Evolutionary conservation across 2,329 filamentous ascomycete genomes (phyloP), one percentile per base, ranked within the genome.

Genomic region (Penicillium fuscoglaucum): DNA sequence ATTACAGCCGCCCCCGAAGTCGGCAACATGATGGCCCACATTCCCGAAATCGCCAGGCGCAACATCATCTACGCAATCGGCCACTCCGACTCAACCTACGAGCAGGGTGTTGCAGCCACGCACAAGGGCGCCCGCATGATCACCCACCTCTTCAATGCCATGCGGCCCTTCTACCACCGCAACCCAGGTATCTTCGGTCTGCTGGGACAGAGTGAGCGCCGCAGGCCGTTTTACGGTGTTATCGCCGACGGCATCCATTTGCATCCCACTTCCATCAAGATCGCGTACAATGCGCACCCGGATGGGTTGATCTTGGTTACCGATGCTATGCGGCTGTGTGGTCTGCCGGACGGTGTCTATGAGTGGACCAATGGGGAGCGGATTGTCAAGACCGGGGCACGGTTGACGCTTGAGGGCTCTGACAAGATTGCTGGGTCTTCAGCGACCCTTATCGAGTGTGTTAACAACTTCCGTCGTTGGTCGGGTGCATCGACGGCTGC

Each of bases 131-230:
- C 90, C 2, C 90, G 84, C 49, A 96, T 96, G 90, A 90, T 96
- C 65, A 96, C 92, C 0, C 92, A 96, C 70, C 82, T 96, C 1
- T 96, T 96, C 84, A 96, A 96, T 73, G 92, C 92, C 28, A 96
- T 96, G 92, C 84, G 87, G 0, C 91, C 91, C 15, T 85, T 96
- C 51, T 90, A 95, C 74, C 91, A 97, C 80, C 89, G 93, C 58
- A 92, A 96, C 74, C 92, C 93, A 0, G 92, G 92, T 39, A 87
- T 96, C 66, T 96, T 96, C 72, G 93, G 93, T 29, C 85, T 96
- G 0, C 79, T 97, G 15, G 91, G 92, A 59, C 84, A 84, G 61
- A 83, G 83, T 9, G 83, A 88, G 64, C 71, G 61, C 61, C 70
- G 56, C 13, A 77, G 72, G 52, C 92, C 92, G 0, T 96, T 84